Conservation (phyloP, 345 rosid species). For the Pistacia integerrima region DNA sequence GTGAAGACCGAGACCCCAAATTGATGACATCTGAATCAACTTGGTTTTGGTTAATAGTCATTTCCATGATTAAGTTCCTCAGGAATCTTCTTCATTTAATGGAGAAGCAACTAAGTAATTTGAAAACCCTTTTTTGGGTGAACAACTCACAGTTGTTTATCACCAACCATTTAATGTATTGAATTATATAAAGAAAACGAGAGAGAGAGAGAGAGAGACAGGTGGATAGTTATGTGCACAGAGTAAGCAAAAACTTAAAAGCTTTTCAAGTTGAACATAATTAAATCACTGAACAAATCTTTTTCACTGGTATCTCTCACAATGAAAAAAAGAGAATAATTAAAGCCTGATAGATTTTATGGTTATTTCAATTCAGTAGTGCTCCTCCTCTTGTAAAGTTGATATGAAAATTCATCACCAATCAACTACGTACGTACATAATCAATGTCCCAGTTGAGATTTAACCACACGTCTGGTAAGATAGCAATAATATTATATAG, state of each 20-base stretch:
- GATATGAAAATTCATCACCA: slow-evolving; percentile 10
- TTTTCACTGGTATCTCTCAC: slow-evolving; percentile 19
- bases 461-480: slow-evolving; percentile 1
- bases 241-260: slow-evolving; percentile 9
- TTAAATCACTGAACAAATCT: slow-evolving; percentile 22
- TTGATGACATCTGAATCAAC: slow-evolving; percentile 7
- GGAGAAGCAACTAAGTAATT: slow-evolving; percentile 2
- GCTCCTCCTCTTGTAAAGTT: slow-evolving; percentile 11
- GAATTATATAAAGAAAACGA: slow-evolving; percentile 7
- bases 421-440: neutral
- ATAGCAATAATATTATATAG: neutral
- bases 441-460: neutral
- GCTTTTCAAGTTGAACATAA: slow-evolving; percentile 25
- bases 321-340: slow-evolving; percentile 12
- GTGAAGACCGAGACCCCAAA: neutral
- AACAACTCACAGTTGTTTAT: slow-evolving; percentile 18
- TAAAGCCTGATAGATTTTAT: slow-evolving; percentile 1
- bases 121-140: slow-evolving; percentile 3
- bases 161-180: slow-evolving; percentile 11
- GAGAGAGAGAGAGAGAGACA: neutral
- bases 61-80: neutral
- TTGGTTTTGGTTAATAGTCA: slow-evolving; percentile 1
- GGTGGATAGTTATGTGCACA: neutral
- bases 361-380: neutral
- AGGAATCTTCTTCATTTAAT: slow-evolving; percentile 11